A percentile compares a stretch with the other conserved stretches of the same genome.
Evolutionary conservation across 1,284 basidiomycete species (phyloP).

Genomic region (Ustilago nuda): DNA sequence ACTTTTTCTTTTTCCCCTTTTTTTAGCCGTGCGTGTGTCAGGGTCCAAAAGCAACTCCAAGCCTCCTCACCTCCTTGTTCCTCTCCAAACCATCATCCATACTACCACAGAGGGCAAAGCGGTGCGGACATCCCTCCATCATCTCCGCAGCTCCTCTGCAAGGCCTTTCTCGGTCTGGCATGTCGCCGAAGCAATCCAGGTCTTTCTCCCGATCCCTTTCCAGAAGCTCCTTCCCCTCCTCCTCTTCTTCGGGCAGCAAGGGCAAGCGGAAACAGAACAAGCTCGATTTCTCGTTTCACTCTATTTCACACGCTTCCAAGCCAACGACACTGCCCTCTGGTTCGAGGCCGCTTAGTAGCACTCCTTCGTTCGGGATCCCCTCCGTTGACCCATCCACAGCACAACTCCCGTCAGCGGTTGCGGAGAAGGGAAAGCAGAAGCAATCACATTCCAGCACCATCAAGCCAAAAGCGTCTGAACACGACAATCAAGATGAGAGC

Average conservation of each 20-base stretch:
- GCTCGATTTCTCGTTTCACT: conserved; percentile 49
- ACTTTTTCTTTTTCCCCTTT: neutral
- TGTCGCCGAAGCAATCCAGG: conserved; percentile 26
- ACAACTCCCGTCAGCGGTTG: neutral
- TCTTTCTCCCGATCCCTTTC: conserved; percentile 28
- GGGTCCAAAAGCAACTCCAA: conserved; percentile 3
- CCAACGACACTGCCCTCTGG: conserved; percentile 1
- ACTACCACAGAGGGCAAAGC: neutral
- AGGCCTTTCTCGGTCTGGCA: conserved; percentile 6
- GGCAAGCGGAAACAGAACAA: conserved; percentile 47
- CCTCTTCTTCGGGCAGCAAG: conserved; percentile 18
- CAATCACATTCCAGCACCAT: neutral
- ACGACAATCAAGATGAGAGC: neutral
- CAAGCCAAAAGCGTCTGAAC: neutral
- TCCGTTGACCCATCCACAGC: neutral
- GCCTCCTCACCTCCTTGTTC: neutral
- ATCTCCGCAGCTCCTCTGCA: neutral
- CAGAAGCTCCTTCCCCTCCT: conserved; percentile 15
- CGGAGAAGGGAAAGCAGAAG: conserved; percentile 33
- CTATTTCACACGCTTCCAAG: conserved; percentile 2
- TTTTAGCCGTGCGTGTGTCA: neutral
- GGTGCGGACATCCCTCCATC: no score
- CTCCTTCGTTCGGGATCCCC: conserved; percentile 34
- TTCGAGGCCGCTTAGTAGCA: conserved; percentile 34
- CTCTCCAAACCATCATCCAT: neutral